A percentile compares a stretch with the other conserved stretches of the same genome.
Evolutionary conservation across 2,329 filamentous ascomycete species (phyloP).

Genomic region (Coniochaeta pulveracea): DNA sequence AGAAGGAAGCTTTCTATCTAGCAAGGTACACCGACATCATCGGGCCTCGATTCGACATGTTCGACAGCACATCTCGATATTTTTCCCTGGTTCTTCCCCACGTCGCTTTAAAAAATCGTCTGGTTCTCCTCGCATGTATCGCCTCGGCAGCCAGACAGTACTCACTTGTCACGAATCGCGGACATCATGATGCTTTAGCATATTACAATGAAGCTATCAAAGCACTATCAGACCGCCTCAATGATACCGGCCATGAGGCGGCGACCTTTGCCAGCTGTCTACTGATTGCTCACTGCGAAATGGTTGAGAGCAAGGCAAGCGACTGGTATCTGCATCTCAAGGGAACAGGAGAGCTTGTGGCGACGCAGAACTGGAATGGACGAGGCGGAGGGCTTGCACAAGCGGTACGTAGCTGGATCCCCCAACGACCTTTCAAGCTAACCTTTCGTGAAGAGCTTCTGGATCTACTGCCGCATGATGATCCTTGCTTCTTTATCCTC

Average conservation of each 20-base stretch:
- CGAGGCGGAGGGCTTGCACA: conserved; percentile 3
- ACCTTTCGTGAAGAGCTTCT: conserved; percentile 2
- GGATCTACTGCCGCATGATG: conserved; percentile 5
- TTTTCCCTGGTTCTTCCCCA: conserved; percentile 1
- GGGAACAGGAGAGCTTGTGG: conserved; percentile 3
- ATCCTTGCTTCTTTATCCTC: conserved; percentile 3
- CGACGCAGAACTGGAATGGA: conserved; percentile 2
- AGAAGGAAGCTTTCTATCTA: no score
- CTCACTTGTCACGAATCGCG: conserved; percentile 2
- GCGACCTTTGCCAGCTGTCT: conserved; percentile 5
- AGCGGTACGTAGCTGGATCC: background rate
- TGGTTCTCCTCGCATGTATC: conserved; percentile 2
- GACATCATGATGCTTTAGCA: conserved; percentile 1
- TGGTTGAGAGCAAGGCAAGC: conserved; percentile 3
- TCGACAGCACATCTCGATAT: conserved; percentile 2
- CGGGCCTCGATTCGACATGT: conserved; percentile 3
- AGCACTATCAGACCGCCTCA: conserved; percentile 1
- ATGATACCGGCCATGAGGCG: conserved; percentile 2
- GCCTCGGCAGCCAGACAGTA: conserved; percentile 3
- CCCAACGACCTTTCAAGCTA: background rate
- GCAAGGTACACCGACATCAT: conserved; percentile 4
- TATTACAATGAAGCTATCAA: conserved; percentile 4
- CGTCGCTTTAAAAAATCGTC: background rate
- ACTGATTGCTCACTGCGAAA: conserved; percentile 5
- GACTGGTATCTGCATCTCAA: conserved; percentile 3